Base-by-base conservation (phyloP, 495 filamentous ascomycete species). In the Penicillium diatomitis region DNA sequence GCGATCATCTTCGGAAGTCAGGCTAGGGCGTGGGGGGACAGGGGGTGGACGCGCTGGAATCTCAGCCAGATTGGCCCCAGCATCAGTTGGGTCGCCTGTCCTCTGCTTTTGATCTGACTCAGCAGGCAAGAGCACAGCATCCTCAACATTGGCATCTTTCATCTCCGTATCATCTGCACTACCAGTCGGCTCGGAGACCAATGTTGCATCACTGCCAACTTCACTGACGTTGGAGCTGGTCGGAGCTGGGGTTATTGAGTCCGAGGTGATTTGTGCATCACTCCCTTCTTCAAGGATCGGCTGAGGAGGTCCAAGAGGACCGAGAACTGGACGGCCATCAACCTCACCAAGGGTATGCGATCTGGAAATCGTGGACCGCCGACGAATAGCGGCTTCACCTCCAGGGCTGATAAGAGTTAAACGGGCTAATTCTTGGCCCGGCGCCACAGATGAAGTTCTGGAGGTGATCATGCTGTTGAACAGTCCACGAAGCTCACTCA, bases 361-460 rank as follows among this genome's bases (percentile, higher is more conserved):
- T 41, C 66, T 64, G 32, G 53, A 58, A 28, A 77, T 68, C 6
- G 77, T 81, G 7, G 81, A 84, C 28, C 68, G 67, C 28, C 77
- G 73, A 34, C 80, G 76, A 43, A 78, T 76, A 4, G 70, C 72
- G 10, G 73, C 77, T 59, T 82, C 81, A 32, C 76, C 76, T 31
- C 75, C 72, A 3, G 78, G 73, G 48, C 75, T 83, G 51, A 84
- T 77, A 38, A 92, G 72, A 3, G 90, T 87, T 31, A 91, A 78
- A 36, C 89, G 82, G 20, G 90, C 91, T 52, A 97, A 77, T 52
- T 92, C 85, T 44, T 80, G 80, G 8, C 84, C 78, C 0, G 92
- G 92, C 38, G 58, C 78, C 52, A 81, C 84, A 53, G 60, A 80
- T 50, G 65, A 60, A 34, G 57, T 66, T 38, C 63, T 61, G 30